Evolutionary conservation across 1,284 basidiomycete genomes (phyloP).

Genomic region (Salmacisia buchloeana): DNA sequence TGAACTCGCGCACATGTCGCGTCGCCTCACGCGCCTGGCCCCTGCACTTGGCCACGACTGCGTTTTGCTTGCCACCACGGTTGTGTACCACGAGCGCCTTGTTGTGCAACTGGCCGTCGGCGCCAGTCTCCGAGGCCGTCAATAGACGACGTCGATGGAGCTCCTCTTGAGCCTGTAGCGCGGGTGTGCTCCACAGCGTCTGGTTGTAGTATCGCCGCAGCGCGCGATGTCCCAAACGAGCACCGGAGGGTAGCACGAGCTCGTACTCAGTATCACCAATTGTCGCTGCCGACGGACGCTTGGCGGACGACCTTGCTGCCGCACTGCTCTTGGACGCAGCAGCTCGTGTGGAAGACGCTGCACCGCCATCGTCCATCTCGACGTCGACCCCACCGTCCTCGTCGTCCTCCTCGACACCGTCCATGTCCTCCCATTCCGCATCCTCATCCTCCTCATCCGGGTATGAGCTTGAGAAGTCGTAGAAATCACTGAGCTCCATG

Average conservation of each 20-base stretch:
- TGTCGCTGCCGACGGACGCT: slow-evolving; percentile 34
- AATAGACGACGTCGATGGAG: slow-evolving; percentile 22
- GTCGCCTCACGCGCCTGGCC: slow-evolving; percentile 92
- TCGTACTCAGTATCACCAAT: slow-evolving; percentile 62
- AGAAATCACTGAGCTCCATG: slow-evolving; percentile 85
- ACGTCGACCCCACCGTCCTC: slow-evolving; percentile 51
- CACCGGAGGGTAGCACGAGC: slow-evolving; percentile 89
- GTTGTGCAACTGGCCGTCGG: neutral
- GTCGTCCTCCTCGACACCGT: slow-evolving; percentile 19
- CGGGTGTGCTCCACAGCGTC: slow-evolving; percentile 37
- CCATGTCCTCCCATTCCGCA: slow-evolving; percentile 20
- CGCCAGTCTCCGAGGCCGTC: slow-evolving; percentile 11
- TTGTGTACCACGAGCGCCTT: slow-evolving; percentile 19
- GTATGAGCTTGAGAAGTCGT: slow-evolving; percentile 81
- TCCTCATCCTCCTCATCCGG: slow-evolving; percentile 53
- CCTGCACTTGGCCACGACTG: slow-evolving; percentile 61
- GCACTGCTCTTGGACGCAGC: slow-evolving; percentile 51
- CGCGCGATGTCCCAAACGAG: slow-evolving; percentile 82
- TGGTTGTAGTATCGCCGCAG: slow-evolving; percentile 84
- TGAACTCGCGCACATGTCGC: slow-evolving; percentile 75
- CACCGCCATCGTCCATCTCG: slow-evolving; percentile 59
- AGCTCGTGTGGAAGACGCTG: slow-evolving; percentile 7
- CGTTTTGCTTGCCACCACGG: slow-evolving; percentile 26
- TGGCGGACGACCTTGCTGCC: slow-evolving; percentile 28
- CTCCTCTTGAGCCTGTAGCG: slow-evolving; percentile 9